Evolutionary conservation across 176 grass and related monocot species (phyloP), one percentile per base, ranked within the genome.

Genomic region (Rhynchospora breviuscula): DNA sequence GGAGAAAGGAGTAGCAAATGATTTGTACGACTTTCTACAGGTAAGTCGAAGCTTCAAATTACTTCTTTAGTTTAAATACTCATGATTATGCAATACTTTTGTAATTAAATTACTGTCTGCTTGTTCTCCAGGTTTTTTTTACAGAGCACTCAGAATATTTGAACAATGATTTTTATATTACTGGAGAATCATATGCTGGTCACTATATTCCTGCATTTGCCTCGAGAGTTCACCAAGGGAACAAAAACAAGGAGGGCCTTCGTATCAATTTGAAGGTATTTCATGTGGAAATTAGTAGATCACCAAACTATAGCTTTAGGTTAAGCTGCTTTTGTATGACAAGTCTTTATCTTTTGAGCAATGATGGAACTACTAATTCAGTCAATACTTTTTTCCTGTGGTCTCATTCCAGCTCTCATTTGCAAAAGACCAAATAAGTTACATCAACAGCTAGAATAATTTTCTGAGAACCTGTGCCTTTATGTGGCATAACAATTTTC

Each of bases 111-210:
- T 75, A 11, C 62, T 70, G 40, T 15, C 78, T 79, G 19, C 45
- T 18, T 57, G 35, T 14, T 49, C 26, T 80, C 1, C n/a, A 90
- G 88, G 88, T 56, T 72, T 90, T 90, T 65, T 87, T 90, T 83
- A 87, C 19, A 35, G 85, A 87, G 85, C 88, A 90, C 63, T 52
- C 63, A 49, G 54, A 87, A 49, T 87, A 64, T 78, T 77, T 90
- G 70, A 63, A 85, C 44, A 90, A 90, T 81, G 88, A 90, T n/a
- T 90, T 90, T 26, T 90, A 87, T 80, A 86, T 90, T 68, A 90
- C 85, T 87, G 88, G 88, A 80, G 88, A 90, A 83, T 90, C 88
- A 49, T 89, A 89, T 89, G 88, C 88, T 44, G 88, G 88, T 33
- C 88, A 89, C 63, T 89, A 89, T 78, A 89, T 90, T 59, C 88